Conservation (phyloP, 1,284 basidiomycete species). For the Rhodofomes roseus region DNA sequence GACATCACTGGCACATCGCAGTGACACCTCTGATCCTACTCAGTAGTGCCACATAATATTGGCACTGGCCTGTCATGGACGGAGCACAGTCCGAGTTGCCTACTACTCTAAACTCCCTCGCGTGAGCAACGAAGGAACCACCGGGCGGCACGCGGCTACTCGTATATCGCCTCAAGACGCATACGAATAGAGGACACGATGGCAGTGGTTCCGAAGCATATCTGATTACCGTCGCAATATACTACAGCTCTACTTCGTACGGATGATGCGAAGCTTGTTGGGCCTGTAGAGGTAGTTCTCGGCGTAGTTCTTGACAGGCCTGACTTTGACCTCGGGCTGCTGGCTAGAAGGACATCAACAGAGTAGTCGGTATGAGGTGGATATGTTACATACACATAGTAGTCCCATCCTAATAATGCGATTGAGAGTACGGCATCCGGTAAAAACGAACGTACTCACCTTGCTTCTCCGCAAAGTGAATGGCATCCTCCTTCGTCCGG, state of each 20-base stretch:
- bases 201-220: neutral
- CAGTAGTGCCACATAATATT: too few species aligned
- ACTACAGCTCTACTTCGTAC: constrained; percentile 76
- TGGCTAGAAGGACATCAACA: constrained; percentile 47
- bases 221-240: neutral
- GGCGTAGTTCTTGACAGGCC: constrained; percentile 89
- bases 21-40: too few species aligned
- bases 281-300: constrained; percentile 91
- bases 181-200: too few species aligned
- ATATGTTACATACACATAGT: constrained; percentile 56
- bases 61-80: too few species aligned
- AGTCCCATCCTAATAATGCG: constrained; percentile 66
- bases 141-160: too few species aligned
- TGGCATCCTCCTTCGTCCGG: constrained; percentile 87
- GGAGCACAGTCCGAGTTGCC: too few species aligned
- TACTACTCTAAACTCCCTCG: too few species aligned
- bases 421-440: neutral
- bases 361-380: constrained; percentile 9
- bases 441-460: constrained; percentile 39
- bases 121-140: too few species aligned
- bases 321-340: constrained; percentile 61
- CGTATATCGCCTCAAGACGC: too few species aligned
- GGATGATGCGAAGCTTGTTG: constrained; percentile 79
- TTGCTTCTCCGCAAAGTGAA: constrained; percentile 93
- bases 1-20: too few species aligned